Percentiles rank a stretch among this genome's conserved stretches.
Evolutionary conservation across 192 early-diverging fungal species (phyloP).

Genomic region (Coemansia furcata): DNA sequence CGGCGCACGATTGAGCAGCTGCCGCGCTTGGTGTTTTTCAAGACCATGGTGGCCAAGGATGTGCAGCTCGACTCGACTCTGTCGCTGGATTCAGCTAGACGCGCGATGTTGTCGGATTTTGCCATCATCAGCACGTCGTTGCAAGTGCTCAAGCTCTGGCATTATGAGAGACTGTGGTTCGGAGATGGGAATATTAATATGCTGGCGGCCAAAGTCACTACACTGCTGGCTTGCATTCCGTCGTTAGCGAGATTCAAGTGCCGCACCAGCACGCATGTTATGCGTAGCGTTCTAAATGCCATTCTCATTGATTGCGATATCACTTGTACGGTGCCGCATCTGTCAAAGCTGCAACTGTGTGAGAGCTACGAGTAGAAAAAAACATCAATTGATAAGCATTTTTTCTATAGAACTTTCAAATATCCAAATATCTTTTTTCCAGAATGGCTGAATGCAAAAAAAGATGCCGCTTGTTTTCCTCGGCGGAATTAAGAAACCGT

Average conservation of each 20-base stretch:
- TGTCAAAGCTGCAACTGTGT: slow-evolving; percentile 18
- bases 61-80: neutral
- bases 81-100: slow-evolving; percentile 2
- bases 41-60: slow-evolving; percentile 15
- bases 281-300: slow-evolving; percentile 15
- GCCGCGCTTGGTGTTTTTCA: slow-evolving; percentile 24
- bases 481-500: neutral
- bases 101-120: neutral
- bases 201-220: slow-evolving; percentile 12
- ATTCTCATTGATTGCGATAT: neutral
- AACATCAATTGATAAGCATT: too few species aligned
- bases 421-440: neutral
- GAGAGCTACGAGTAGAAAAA: slow-evolving; percentile 19
- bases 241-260: slow-evolving; percentile 18
- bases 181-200: slow-evolving; percentile 7
- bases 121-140: slow-evolving; percentile 5
- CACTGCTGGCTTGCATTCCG: slow-evolving; percentile 21
- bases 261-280: neutral
- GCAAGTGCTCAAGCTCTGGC: slow-evolving; percentile 34
- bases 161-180: slow-evolving; percentile 15
- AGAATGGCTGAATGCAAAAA: neutral
- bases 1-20: slow-evolving; percentile 15
- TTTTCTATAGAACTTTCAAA: too few species aligned
- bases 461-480: neutral
- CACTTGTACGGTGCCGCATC: slow-evolving; percentile 1